Percentiles rank a stretch among this genome's conserved stretches.
Conservation (phyloP, 2,329 filamentous ascomycete genomes). For the Sordariomycetes sp. region DNA sequence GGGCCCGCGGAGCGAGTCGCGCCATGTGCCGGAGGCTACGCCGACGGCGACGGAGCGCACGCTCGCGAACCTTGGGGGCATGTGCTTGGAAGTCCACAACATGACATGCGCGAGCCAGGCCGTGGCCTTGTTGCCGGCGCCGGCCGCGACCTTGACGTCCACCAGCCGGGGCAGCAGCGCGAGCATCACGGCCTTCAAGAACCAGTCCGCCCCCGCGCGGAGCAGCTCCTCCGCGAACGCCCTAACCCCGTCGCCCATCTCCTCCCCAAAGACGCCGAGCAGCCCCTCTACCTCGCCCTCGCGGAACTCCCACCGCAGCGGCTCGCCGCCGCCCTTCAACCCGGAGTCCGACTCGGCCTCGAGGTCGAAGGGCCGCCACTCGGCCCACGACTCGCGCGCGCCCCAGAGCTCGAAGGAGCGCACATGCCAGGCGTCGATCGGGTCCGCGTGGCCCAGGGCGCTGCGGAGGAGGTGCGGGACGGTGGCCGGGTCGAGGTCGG, state of each 20-base stretch:
- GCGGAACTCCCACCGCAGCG: background rate
- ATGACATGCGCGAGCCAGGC: background rate
- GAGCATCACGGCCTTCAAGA: background rate
- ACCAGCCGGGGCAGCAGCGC: conserved; percentile 1
- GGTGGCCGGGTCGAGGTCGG: conserved; percentile 1
- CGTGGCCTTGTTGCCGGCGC: background rate
- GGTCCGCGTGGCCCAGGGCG: background rate
- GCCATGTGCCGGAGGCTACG: background rate
- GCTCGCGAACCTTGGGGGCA: background rate
- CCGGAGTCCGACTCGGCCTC: background rate
- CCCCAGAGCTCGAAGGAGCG: conserved; percentile 5
- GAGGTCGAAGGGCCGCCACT: conserved; percentile 4
- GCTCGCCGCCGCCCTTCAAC: background rate
- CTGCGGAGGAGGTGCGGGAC: conserved; percentile 2
- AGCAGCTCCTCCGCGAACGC: background rate
- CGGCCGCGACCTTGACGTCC: background rate
- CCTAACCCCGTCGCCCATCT: background rate
- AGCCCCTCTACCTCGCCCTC: background rate
- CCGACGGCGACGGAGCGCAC: conserved; percentile 1
- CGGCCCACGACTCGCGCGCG: background rate
- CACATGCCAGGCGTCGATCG: conserved; percentile 2
- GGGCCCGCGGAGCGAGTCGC: background rate
- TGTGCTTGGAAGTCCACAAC: too few species aligned
- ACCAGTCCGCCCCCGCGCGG: background rate
- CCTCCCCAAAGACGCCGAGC: background rate